Base-by-base conservation (phyloP, 352 stramenopile genomes). In the Globisporangium spinosum region DNA sequence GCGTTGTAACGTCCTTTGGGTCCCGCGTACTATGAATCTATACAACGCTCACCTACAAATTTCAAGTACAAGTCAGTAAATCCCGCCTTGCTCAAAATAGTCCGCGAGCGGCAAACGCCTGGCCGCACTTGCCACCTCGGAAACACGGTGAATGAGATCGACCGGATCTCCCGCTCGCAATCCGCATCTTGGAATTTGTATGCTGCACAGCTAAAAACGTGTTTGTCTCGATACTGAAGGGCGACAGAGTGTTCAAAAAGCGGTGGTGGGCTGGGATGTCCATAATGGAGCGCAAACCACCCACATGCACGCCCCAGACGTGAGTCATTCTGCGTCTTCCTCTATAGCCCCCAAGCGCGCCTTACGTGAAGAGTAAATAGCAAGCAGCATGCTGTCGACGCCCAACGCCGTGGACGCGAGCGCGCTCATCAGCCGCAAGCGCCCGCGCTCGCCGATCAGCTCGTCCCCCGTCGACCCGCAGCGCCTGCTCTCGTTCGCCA, bases 401-500 rank as follows among this genome's bases (percentile, higher is more conserved):
- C 47, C 32, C 7, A n/a, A 12, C n/a, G 63, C 57, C 25, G 23
- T 32, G 25, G 49, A 45, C 3, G 68, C 66, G 15, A 70, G 75
- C 69, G 68, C 74, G 58, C 64, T 85, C 20, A 80, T 80, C 65
- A 73, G 77, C 35, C 77, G 77, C 67, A 85, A 85, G 64, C 73
- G 77, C 7, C 75, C 77, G 53, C 77, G 76, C 65, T 77, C 77
- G 23, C 70, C 73, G 57, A 47, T 58, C 3, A 62, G 71, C 54
- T 47, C 25, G 35, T 22, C 20, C 20, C 6, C 54, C 3, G 15
- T n/a, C 32, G 56, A 62, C 32, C 55, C 32, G 23, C 59, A 65
- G 45, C 51, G 56, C 9, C 64, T 70, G 47, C 45, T 67, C 23
- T 70, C 65, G 23, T 67, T 70, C 58, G 65, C 65, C n/a, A 67